Evolutionary conservation across 2,329 filamentous ascomycete species (phyloP), one percentile per base, ranked within the genome.

Genomic region (Tolypocladium endophyticum): DNA sequence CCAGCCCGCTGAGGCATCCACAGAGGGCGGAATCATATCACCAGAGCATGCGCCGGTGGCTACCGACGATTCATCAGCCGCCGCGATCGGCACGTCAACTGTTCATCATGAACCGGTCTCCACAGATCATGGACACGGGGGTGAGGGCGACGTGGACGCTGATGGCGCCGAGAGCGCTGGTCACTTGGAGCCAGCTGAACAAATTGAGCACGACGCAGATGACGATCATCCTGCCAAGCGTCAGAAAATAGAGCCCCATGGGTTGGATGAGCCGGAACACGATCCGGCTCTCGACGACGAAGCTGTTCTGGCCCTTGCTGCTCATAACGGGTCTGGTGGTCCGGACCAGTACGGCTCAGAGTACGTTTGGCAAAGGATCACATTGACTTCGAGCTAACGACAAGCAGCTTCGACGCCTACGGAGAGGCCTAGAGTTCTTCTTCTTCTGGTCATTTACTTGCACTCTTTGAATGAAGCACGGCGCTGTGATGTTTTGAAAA

Each of bases 281-380:
- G 71, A 74, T 20, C 66, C 70, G 11, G 63, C 70, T 0, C 65
- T 79, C 18, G 77, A 80, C 35, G 79, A 81, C 60, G 78, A 80
- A 59, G 77, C 77, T 6, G 76, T 82, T 16, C 62, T 82, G 61
- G 78, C 76, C 9, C 66, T 82, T 50, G 76, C 78, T 23, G 76
- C 73, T 4, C 76, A 80, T 60, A 77, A 73, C 64, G 71, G 72
- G 36, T 63, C 70, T 2, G 68, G 70, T 2, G 61, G 69, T 4
- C 66, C 73, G 4, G 75, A 78, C 35, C 67, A 71, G 9, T 81
- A 77, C 63, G 65, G 69, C 39, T 63, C 74, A 36, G 76, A 79
- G 78, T 81, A 69, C 71, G 78, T 64, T 65, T 6, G 23, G 16
- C 50, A 23, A 16, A 23, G 20, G 30, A 16, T 23, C 20, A 20